These are phyloP conservation scores for Sphaerulina musiva DNA, from an alignment of 2,329 filamentous ascomycete genomes.

Conservation along the genomic window DNA sequence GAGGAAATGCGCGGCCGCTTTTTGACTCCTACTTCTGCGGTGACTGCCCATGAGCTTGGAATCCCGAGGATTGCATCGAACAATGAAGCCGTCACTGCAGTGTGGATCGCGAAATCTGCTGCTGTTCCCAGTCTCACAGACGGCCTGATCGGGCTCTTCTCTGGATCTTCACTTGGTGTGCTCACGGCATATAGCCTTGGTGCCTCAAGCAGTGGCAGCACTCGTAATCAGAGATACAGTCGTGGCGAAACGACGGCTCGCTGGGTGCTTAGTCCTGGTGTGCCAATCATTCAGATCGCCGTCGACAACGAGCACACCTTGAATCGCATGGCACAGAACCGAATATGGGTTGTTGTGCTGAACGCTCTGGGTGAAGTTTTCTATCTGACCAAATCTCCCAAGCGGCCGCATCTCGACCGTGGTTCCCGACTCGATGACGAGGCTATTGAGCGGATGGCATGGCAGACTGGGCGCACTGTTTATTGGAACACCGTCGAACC, in stretches of 20 bases:
- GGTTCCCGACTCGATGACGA: constrained; percentile 47
- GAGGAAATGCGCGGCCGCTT: constrained; percentile 73
- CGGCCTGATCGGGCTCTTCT: constrained; percentile 73
- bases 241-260: constrained; percentile 76
- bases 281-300: constrained; percentile 77
- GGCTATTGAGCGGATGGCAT: constrained; percentile 58
- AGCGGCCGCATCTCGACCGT: constrained; percentile 46
- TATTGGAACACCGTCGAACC: constrained; percentile 76
- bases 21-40: constrained; percentile 55
- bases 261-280: constrained; percentile 86
- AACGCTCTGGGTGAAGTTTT: constrained; percentile 91
- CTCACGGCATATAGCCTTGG: constrained; percentile 71
- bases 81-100: constrained; percentile 64
- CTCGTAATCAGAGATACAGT: constrained; percentile 56
- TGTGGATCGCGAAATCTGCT: constrained; percentile 85
- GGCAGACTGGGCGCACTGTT: constrained; percentile 70
- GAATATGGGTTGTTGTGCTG: constrained; percentile 85
- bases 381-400: constrained; percentile 68
- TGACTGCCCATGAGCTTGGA: constrained; percentile 59
- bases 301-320: constrained; percentile 76
- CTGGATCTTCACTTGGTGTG: constrained; percentile 75
- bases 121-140: constrained; percentile 65
- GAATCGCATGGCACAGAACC: constrained; percentile 60
- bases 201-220: constrained; percentile 41
- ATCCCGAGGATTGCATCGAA: constrained; percentile 69